Evolutionary conservation across 176 grass and related monocot genomes (phyloP).

Genomic region (Rhipidocladum racemiflorum): DNA sequence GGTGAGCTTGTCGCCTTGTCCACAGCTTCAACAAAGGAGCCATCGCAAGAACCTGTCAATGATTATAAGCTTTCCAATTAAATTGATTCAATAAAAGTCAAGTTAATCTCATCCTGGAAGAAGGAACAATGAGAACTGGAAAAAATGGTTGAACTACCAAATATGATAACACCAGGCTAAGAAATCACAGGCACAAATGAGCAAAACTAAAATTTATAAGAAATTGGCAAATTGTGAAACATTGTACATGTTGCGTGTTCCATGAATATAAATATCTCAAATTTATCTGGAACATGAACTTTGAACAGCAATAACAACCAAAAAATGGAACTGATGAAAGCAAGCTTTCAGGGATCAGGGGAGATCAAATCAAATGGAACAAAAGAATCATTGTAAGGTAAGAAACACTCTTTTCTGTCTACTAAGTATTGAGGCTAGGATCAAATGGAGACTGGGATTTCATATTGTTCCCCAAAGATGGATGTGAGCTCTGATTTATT

Average conservation of each 20-base stretch:
- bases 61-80: background rate
- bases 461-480: background rate
- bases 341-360: background rate
- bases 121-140: background rate
- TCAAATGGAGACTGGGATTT: background rate
- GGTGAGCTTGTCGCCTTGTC: slow-evolving; percentile 27
- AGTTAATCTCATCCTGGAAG: background rate
- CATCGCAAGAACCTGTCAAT: slow-evolving; percentile 50
- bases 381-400: too few relatives aligned
- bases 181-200: background rate
- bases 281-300: background rate
- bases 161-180: background rate
- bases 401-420: background rate
- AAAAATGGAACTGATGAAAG: background rate
- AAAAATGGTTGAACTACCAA: background rate
- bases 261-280: background rate
- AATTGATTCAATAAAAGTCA: background rate
- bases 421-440: background rate
- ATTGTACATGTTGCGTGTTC: background rate
- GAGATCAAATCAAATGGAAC: too few relatives aligned
- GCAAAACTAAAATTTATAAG: background rate
- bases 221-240: background rate
- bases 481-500: background rate
- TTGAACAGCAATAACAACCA: background rate
- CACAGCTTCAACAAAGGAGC: slow-evolving; percentile 53